These are phyloP conservation scores for Ascochyta koolunga DNA, from an alignment of 2,329 filamentous ascomycete species.

Conservation along the genomic window DNA sequence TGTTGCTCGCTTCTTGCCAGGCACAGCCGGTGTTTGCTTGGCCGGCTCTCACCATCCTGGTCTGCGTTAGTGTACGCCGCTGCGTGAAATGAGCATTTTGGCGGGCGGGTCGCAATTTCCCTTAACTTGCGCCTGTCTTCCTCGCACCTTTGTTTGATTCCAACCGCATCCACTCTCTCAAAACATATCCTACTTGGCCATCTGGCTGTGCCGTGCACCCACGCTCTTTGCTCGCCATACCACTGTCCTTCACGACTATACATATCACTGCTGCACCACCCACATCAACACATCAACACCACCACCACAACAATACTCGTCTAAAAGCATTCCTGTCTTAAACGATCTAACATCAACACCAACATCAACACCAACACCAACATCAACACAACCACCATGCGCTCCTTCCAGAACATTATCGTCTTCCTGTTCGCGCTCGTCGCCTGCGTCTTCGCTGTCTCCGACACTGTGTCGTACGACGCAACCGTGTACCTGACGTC, in stretches of 20 bases:
- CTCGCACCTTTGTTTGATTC: slow-evolving; percentile 18
- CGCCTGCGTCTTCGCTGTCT: slow-evolving; percentile 37
- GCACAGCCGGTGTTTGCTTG: slow-evolving; percentile 12
- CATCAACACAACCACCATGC: slow-evolving; percentile 36
- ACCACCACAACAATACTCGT: slow-evolving; percentile 9
- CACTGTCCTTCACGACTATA: slow-evolving; percentile 19
- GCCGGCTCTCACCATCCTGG: slow-evolving; percentile 3
- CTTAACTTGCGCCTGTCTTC: slow-evolving; percentile 12
- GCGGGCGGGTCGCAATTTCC: slow-evolving; percentile 16
- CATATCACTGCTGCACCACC: slow-evolving; percentile 15
- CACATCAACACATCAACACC: slow-evolving; percentile 9
- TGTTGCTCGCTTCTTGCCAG: slow-evolving; percentile 4
- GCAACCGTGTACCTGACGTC: slow-evolving; percentile 47
- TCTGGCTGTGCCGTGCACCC: slow-evolving; percentile 23
- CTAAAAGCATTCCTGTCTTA: slow-evolving; percentile 6
- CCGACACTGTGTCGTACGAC: slow-evolving; percentile 32
- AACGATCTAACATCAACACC: slow-evolving; percentile 19
- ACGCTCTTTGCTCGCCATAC: slow-evolving; percentile 22
- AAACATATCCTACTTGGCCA: slow-evolving; percentile 19
- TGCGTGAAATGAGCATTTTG: slow-evolving; percentile 11
- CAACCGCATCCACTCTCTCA: slow-evolving; percentile 30
- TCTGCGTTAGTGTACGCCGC: slow-evolving; percentile 16
- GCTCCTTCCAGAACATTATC: slow-evolving; percentile 43
- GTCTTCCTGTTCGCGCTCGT: slow-evolving; percentile 44
- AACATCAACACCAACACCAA: slow-evolving; percentile 9